A percentile compares a stretch with the other conserved stretches of the same genome.
Conservation (phyloP, 2,329 filamentous ascomycete species). For the Phyllosticta ampelicida region DNA sequence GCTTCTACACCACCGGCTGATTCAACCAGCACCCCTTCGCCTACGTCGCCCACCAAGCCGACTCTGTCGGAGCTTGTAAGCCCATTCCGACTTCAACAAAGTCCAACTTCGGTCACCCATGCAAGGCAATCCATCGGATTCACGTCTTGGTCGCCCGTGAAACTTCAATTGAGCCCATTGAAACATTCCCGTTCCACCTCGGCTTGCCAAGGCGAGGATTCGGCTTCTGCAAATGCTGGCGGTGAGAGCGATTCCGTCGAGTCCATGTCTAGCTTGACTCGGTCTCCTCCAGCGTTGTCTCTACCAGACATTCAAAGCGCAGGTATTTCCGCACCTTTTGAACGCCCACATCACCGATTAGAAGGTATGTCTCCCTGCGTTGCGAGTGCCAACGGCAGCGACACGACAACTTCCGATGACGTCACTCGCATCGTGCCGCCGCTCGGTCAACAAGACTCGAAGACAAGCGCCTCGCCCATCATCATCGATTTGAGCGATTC, state of each 20-base stretch:
- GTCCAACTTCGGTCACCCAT: constrained; percentile 23
- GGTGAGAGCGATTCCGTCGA: not conserved
- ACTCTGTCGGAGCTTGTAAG: not conserved
- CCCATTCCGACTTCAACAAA: constrained; percentile 18
- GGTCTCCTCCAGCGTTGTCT: not conserved
- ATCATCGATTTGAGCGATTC: not conserved
- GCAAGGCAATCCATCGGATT: not conserved
- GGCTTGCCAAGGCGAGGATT: not conserved
- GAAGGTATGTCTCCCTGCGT: too few species aligned
- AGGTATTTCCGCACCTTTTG: too few species aligned
- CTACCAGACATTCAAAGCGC: not conserved
- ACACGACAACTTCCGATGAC: too few species aligned
- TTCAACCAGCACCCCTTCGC: not conserved
- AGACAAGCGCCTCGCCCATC: too few species aligned
- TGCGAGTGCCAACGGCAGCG: too few species aligned
- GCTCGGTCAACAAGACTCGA: too few species aligned
- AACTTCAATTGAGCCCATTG: not conserved
- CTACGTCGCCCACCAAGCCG: not conserved
- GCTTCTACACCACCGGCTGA: not conserved
- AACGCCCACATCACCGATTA: too few species aligned
- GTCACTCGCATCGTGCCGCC: too few species aligned
- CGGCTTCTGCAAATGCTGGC: not conserved
- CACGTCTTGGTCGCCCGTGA: not conserved
- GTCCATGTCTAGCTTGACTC: not conserved
- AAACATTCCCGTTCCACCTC: not conserved